phyloP scores from a whole-genome alignment of 2,329 filamentous ascomycete species.

The Gnomoniopsis smithogilvyi region DNA sequence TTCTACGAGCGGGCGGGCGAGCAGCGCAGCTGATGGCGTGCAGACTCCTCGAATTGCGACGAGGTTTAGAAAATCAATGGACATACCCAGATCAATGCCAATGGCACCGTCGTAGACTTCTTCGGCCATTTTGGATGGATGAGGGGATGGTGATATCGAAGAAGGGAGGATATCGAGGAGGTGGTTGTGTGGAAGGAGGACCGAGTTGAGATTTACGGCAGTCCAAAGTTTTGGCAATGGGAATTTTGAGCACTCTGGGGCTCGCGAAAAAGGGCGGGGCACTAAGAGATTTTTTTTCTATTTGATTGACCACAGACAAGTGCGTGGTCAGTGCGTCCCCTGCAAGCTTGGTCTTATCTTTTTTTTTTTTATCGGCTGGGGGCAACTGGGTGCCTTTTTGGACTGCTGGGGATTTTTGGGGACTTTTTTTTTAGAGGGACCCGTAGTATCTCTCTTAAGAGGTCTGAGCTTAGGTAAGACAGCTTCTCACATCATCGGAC shows the following conservation, averaged over 20 bases:
- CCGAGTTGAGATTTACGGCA: not conserved
- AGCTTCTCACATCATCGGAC: too few species aligned
- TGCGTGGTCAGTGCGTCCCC: not conserved
- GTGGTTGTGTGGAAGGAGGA: constrained; percentile 9
- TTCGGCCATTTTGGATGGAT: constrained; percentile 73
- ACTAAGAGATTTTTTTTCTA: constrained; percentile 1
- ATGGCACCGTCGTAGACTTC: constrained; percentile 99
- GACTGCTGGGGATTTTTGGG: too few species aligned
- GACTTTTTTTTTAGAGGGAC: too few species aligned
- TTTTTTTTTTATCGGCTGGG: too few species aligned
- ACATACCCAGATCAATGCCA: constrained; percentile 98
- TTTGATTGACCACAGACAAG: not conserved
- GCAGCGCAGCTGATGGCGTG: not conserved
- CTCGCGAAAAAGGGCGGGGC: constrained; percentile 4
- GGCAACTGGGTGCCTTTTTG: too few species aligned
- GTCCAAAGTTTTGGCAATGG: constrained; percentile 12
- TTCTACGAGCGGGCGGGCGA: not conserved
- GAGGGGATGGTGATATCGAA: not conserved
- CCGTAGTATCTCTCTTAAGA: too few species aligned
- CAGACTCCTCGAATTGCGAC: not conserved
- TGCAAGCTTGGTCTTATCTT: too few species aligned
- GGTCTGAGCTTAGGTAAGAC: too few species aligned
- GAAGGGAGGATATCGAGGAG: constrained; percentile 3
- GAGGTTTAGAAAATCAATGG: not conserved
- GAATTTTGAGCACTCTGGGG: constrained; percentile 17